These are phyloP conservation scores for Solanum tacnaense DNA, from an alignment of 257 asterid species.

Conservation along the genomic window DNA sequence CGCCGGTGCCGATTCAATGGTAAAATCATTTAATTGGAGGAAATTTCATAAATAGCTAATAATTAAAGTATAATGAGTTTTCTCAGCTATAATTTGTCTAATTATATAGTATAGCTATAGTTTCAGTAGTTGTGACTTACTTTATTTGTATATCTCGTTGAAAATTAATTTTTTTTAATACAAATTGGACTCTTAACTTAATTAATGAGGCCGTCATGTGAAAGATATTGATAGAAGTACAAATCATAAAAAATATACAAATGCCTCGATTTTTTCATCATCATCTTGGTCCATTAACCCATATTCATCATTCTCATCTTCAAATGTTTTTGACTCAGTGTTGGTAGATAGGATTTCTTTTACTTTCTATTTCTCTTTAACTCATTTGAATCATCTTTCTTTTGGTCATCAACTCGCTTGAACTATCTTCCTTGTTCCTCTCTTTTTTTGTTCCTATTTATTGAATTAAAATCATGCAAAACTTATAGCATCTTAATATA, in stretches of 20 bases:
- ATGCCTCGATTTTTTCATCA: background rate
- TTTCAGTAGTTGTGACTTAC: no score
- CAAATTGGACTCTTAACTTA: no score
- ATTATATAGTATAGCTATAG: no score
- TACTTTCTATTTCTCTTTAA: background rate
- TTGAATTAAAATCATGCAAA: background rate
- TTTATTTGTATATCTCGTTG: no score
- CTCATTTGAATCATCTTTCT: background rate
- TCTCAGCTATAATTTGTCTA: no score
- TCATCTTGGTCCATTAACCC: background rate
- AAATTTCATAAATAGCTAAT: no score
- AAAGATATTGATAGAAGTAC: background rate
- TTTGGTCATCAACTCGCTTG: background rate
- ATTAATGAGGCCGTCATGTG: no score
- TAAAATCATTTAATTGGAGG: background rate
- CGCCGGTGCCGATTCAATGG: background rate
- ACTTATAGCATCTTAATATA: background rate
- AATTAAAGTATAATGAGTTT: no score
- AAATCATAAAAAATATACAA: background rate
- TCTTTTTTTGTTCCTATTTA: background rate
- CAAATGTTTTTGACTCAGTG: background rate
- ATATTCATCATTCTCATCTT: no score
- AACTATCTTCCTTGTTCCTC: background rate
- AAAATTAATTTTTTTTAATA: no score
- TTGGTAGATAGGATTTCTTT: background rate